Evolutionary conservation across 495 filamentous ascomycete species (phyloP).

Genomic region (Xylaria sp.): DNA sequence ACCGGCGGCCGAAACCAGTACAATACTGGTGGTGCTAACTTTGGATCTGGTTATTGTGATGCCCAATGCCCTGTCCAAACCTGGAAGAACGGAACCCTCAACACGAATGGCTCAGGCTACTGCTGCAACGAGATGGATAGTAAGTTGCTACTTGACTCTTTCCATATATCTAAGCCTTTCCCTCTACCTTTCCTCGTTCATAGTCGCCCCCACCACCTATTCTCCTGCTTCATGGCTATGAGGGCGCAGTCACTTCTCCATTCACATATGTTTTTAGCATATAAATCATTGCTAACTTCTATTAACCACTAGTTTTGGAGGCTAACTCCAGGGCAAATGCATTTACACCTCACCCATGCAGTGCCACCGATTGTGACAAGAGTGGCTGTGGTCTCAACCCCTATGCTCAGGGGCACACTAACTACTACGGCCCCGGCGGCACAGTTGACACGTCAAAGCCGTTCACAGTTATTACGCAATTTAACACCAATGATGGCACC

Average conservation of each 20-base stretch:
- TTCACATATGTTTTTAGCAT: background rate
- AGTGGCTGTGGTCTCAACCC: constrained; percentile 47
- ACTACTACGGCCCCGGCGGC: constrained; percentile 59
- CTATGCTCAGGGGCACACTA: constrained; percentile 57
- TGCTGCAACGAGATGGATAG: constrained; percentile 77
- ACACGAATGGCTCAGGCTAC: constrained; percentile 61
- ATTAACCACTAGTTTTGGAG: constrained; percentile 60
- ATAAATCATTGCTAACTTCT: background rate
- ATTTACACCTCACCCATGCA: constrained; percentile 71
- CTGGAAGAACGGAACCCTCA: constrained; percentile 73
- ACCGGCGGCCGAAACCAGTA: constrained; percentile 63
- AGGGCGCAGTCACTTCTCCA: background rate
- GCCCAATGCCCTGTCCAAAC: constrained; percentile 71
- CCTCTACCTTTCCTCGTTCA: background rate
- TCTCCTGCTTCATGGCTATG: background rate
- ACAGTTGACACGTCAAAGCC: constrained; percentile 65
- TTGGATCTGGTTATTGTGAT: constrained; percentile 81
- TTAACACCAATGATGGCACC: constrained; percentile 60
- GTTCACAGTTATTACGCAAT: constrained; percentile 75
- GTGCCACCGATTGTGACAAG: constrained; percentile 47
- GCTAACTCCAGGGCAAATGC: constrained; percentile 67
- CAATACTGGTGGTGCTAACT: constrained; percentile 73
- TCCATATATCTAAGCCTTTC: constrained; percentile 35
- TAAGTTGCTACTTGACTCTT: background rate
- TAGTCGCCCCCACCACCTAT: background rate